Conservation (phyloP, 495 filamentous ascomycete genomes). For the Margaritispora aquatica region DNA sequence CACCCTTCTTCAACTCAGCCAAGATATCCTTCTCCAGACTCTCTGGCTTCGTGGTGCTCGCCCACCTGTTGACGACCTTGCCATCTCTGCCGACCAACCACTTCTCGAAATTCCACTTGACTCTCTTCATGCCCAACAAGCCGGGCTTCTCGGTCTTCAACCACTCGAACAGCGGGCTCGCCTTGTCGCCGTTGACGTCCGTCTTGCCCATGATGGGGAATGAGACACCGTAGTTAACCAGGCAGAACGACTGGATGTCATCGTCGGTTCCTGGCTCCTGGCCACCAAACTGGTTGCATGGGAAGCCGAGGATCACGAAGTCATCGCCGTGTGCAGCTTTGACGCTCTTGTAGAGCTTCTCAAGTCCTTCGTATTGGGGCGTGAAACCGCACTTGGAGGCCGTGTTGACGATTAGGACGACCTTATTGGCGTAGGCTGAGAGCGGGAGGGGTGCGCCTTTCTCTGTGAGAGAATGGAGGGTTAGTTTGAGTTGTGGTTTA, state of each 20-base stretch:
- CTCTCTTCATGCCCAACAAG: constrained; percentile 72
- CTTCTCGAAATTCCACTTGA: constrained; percentile 99
- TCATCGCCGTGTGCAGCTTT: constrained; percentile 48
- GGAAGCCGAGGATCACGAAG: constrained; percentile 75
- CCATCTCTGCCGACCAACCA: constrained; percentile 86
- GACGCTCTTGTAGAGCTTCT: constrained; percentile 81
- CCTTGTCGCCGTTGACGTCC: constrained; percentile 83
- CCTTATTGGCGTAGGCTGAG: constrained; percentile 70
- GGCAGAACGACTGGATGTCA: constrained; percentile 88
- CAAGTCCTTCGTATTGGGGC: constrained; percentile 87
- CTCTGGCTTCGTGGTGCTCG: constrained; percentile 81
- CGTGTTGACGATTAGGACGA: constrained; percentile 96
- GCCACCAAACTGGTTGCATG: constrained; percentile 92
- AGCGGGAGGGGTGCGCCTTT: constrained; percentile 68
- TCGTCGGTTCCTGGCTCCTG: constrained; percentile 89
- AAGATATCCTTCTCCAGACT: constrained; percentile 65
- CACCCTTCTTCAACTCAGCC: constrained; percentile 51
- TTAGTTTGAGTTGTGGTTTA: background rate
- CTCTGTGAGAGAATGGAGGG: constrained; percentile 50
- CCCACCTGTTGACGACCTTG: constrained; percentile 74
- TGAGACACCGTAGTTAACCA: constrained; percentile 88
- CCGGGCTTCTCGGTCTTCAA: constrained; percentile 83
- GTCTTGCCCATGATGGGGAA: constrained; percentile 91
- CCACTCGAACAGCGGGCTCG: constrained; percentile 78
- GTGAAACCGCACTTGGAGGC: constrained; percentile 99